Base-by-base conservation (phyloP, 148 eudicot species). In the Chenopodium formosanum region DNA sequence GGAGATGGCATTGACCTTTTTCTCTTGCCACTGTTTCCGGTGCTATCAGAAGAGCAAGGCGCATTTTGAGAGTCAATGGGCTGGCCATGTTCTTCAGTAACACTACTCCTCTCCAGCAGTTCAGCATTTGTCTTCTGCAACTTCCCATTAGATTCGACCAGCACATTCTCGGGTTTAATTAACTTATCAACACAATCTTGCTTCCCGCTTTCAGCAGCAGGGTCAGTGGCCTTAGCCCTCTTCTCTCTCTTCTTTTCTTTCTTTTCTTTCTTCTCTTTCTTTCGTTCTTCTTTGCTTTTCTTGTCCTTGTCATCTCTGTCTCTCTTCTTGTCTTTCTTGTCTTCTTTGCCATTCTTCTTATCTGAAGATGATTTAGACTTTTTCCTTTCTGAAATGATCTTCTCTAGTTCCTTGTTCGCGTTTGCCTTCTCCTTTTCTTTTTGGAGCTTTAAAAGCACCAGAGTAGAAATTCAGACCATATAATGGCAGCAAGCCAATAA, bases 381-480 rank as follows among this genome's bases (percentile, higher is more conserved):
- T 17, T 17, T 19, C 22, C 22, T 56, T 19, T 56, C 62, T 56
- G 62, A 4, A 19, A 56, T 56, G 22, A 56, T 17, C 79, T 20
- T 47, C 25, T 22, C 27, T 70, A 56, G 20, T 40, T 70, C 73
- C 84, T 82, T 86, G 78, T 87, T 92, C 34, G 90, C 77, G 71
- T 83, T 84, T 81, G 80, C 44, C 72, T 80, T 81, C 73, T 92
- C 89, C 76, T 64, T 93, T 76, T 88, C 93, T 83, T 80, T 89
- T 89, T 91, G 98, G 97, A 92, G 97, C 98, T 93, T 93, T 95
- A 90, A 47, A 56, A 89, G 97, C 94, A 92, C 97, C 97, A 92
- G 84, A 86, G 87, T 53, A 87, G 88, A 87, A 83, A 76, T 95
- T 93, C 84, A 95, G 94, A 88, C 85, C 82, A 81, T 76, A 74